Evolutionary conservation across 805 yeast species (phyloP), one percentile per base, ranked within the genome.

Genomic region (Sugiyamaella chiloensis): DNA sequence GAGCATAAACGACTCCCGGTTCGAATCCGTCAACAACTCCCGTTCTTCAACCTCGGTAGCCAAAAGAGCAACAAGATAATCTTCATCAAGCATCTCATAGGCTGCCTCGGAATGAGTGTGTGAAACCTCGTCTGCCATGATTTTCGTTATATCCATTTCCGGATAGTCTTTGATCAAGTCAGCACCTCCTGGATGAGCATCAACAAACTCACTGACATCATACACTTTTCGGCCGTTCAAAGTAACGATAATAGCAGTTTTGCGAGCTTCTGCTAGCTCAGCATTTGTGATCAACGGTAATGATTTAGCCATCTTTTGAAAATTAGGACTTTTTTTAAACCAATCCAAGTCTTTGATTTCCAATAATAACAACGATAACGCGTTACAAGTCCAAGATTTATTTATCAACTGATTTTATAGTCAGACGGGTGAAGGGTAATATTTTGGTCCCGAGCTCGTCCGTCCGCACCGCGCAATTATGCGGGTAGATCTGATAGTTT

Each of bases 51-150:
- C 83, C 5, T 71, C 75, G 1, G 90, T 85, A 17, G 97, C 96
- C 56, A 91, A 66, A 61, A 83, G 84, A 0, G 95, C 96, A 36
- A 91, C 79, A 52, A 87, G 66, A 67, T 81, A 84, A 49, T 76
- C 82, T 39, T 90, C 96, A 52, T 84, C 86, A 53, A 91, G 70
- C 76, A 90, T 83, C 44, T 87, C 93, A 64, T 86, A 85, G 1
- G 97, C 95, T 40, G 83, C 71, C 52, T 86, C 91, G 3, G 93
- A 81, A 65, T 91, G 96, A 43, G 76, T 80, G 63, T 90, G 96
- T 30, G 83, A 73, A 2, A 70, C 69, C 17, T 71, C 72, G 60
- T 91, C 97, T 5, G 83, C 80, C 76, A 91, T 77, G 41, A 88
- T 81, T 45, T 78, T 79, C 7, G 96, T 87, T 48, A 66, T 61